Percentiles rank a stretch among this genome's conserved stretches.
These are phyloP conservation scores for Raddia distichophylla DNA, from an alignment of 176 grass and related monocot genomes.

Conservation along the genomic window DNA sequence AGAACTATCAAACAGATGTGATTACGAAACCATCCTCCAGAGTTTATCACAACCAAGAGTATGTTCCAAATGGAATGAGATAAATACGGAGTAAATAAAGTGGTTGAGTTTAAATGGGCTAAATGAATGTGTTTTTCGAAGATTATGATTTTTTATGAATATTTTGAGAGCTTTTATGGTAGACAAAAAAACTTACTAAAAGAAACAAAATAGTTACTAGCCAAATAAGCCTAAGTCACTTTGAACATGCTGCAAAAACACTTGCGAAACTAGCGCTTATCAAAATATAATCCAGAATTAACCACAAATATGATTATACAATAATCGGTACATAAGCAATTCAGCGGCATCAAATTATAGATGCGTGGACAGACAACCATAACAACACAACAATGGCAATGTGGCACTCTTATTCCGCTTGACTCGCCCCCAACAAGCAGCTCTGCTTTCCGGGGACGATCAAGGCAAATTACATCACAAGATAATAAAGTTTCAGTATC, in stretches of 20 bases:
- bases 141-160: too few relatives aligned
- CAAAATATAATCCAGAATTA: background rate
- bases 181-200: too few relatives aligned
- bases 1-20: background rate
- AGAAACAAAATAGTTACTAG: too few relatives aligned
- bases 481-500: background rate
- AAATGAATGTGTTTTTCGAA: too few relatives aligned
- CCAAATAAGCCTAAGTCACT: too few relatives aligned
- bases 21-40: background rate
- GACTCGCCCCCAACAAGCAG: background rate
- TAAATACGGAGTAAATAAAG: too few relatives aligned
- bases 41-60: background rate
- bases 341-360: slow-evolving; percentile 36
- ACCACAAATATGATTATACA: slow-evolving; percentile 2
- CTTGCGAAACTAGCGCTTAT: too few relatives aligned
- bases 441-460: background rate
- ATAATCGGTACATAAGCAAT: slow-evolving; percentile 12
- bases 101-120: too few relatives aligned
- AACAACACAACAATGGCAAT: background rate
- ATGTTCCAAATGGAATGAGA: too few relatives aligned
- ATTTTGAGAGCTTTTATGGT: too few relatives aligned
- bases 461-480: slow-evolving; percentile 44
- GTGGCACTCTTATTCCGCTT: slow-evolving; percentile 51
- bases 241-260: too few relatives aligned
- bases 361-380: background rate